These are phyloP conservation scores for Albugo candida DNA, from an alignment of 352 stramenopile species.

Conservation along the genomic window DNA sequence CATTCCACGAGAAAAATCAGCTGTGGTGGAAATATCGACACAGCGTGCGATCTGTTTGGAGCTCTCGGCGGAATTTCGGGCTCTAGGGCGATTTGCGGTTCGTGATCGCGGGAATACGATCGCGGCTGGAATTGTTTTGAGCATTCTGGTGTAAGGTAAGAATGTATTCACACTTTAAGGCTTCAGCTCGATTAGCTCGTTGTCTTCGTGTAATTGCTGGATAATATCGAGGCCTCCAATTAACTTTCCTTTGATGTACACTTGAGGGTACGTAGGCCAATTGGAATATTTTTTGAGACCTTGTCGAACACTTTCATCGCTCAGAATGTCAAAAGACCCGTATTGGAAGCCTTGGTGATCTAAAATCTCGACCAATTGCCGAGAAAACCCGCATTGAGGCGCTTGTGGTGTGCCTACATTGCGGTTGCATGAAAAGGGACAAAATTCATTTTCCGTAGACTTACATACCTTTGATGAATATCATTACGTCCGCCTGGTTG, in stretches of 20 bases:
- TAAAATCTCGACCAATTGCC: slow-evolving; percentile 88
- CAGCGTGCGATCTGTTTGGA: slow-evolving; percentile 62
- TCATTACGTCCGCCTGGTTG: slow-evolving; percentile 83
- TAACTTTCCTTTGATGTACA: slow-evolving; percentile 95
- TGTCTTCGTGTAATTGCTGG: slow-evolving; percentile 86
- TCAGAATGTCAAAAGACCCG: slow-evolving; percentile 93
- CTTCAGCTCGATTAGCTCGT: slow-evolving; percentile 63
- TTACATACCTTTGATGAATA: slow-evolving; percentile 92
- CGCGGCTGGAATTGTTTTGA: slow-evolving; percentile 68
- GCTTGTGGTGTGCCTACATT: slow-evolving; percentile 38
- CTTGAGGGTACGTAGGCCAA: slow-evolving; percentile 96
- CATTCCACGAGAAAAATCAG: slow-evolving; percentile 67
- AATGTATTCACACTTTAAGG: slow-evolving; percentile 17
- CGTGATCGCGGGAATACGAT: slow-evolving; percentile 64
- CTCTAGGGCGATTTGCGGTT: slow-evolving; percentile 69
- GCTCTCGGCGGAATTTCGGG: slow-evolving; percentile 52
- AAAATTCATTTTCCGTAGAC: slow-evolving; percentile 10
- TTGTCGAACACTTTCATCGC: slow-evolving; percentile 91
- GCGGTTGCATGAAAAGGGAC: background rate
- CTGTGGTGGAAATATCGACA: slow-evolving; percentile 68
- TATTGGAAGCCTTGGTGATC: slow-evolving; percentile 81
- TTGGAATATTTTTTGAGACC: slow-evolving; percentile 95
- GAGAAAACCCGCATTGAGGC: slow-evolving; percentile 91
- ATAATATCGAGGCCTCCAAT: slow-evolving; percentile 96
- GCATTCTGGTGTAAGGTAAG: slow-evolving; percentile 44